A percentile compares a stretch with the other conserved stretches of the same genome.
These are phyloP conservation scores for Boletus hoseneyae DNA, from an alignment of 1,284 basidiomycete species.

Conservation along the genomic window DNA sequence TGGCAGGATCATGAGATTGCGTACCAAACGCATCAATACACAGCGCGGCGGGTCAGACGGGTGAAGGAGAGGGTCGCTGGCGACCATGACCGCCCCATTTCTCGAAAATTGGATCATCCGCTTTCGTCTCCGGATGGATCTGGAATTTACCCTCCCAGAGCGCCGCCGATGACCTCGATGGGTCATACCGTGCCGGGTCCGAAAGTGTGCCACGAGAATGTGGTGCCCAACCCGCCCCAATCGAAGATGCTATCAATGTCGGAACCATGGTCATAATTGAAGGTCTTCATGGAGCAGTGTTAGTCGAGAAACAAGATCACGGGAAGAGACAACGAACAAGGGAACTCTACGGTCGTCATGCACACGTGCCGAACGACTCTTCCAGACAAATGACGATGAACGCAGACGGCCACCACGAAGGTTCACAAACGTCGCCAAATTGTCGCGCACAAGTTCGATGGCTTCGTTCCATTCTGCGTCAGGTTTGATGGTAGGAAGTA, in stretches of 20 bases:
- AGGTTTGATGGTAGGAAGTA: constrained; percentile 63
- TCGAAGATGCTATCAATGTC: constrained; percentile 78
- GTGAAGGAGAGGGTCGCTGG: constrained; percentile 13
- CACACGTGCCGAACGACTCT: constrained; percentile 62
- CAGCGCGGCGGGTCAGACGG: constrained; percentile 16
- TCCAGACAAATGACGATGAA: constrained; percentile 78
- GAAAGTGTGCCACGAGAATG: constrained; percentile 55
- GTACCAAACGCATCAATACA: background rate
- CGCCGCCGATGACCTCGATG: constrained; percentile 74
- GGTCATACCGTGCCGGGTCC: constrained; percentile 74
- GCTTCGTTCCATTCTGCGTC: constrained; percentile 73
- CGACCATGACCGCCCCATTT: constrained; percentile 35
- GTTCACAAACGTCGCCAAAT: constrained; percentile 76
- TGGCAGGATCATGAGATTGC: constrained; percentile 5
- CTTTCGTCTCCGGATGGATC: constrained; percentile 79
- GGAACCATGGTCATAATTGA: constrained; percentile 87
- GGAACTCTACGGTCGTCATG: constrained; percentile 47
- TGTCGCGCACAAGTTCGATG: constrained; percentile 78
- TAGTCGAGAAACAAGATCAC: constrained; percentile 1
- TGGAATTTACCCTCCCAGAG: constrained; percentile 81
- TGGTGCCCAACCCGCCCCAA: constrained; percentile 77
- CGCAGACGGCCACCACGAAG: constrained; percentile 84
- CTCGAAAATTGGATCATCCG: constrained; percentile 44
- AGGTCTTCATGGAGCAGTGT: constrained; percentile 39
- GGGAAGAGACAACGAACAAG: constrained; percentile 31